These are phyloP conservation scores for Pholiota molesta DNA, from an alignment of 768 basidiomycete genomes.

Conservation along the genomic window DNA sequence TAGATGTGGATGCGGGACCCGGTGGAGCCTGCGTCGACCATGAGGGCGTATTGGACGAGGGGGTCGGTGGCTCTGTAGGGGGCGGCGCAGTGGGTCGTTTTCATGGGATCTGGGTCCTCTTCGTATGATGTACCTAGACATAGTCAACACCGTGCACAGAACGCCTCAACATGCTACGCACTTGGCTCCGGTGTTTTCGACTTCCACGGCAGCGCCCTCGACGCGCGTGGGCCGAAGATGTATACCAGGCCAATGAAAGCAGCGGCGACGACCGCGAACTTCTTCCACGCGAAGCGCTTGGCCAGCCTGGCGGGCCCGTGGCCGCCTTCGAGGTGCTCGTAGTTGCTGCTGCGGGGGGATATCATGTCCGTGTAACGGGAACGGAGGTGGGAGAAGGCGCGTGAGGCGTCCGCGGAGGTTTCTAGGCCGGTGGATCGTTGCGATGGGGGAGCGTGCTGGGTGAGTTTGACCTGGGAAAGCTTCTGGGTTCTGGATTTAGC, in stretches of 20 bases:
- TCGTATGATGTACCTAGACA: slow-evolving; percentile 47
- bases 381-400: slow-evolving; percentile 13
- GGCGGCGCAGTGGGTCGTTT: slow-evolving; percentile 70
- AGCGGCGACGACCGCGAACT: slow-evolving; percentile 61
- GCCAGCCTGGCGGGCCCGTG: slow-evolving; percentile 44
- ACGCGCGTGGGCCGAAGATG: slow-evolving; percentile 60
- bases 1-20: slow-evolving; percentile 98
- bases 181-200: slow-evolving; percentile 13
- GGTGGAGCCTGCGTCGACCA: slow-evolving; percentile 98
- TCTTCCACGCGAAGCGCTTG: slow-evolving; percentile 61
- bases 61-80: slow-evolving; percentile 50
- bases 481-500: slow-evolving; percentile 14
- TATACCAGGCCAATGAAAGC: slow-evolving; percentile 64
- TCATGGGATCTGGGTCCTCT: slow-evolving; percentile 51
- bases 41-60: slow-evolving; percentile 91
- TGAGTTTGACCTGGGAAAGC: slow-evolving; percentile 14
- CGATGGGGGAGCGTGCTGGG: slow-evolving; percentile 2
- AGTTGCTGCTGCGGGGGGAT: slow-evolving; percentile 33
- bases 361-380: slow-evolving; percentile 22
- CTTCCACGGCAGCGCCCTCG: slow-evolving; percentile 27
- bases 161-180: slow-evolving; percentile 1
- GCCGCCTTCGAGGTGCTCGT: slow-evolving; percentile 35
- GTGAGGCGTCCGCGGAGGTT: slow-evolving; percentile 4
- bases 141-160: background rate
- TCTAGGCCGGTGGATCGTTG: slow-evolving; percentile 10